These are phyloP conservation scores for Aquilaria sinensis DNA, from an alignment of 345 rosid genomes.

Conservation along the genomic window DNA sequence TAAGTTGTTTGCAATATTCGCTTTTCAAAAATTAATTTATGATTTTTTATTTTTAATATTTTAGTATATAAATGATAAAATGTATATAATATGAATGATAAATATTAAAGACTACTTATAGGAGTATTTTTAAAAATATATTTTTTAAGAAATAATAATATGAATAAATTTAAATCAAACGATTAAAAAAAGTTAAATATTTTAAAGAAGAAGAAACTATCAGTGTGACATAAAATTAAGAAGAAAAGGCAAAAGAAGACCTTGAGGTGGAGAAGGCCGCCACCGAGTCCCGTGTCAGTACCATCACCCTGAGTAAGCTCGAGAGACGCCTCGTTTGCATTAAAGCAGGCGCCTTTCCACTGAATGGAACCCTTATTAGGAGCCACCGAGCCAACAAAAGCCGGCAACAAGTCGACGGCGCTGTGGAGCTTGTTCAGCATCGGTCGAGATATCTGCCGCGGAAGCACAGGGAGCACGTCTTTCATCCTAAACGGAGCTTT, in stretches of 20 bases:
- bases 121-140: no score
- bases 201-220: no score
- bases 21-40: no score
- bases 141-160: no score
- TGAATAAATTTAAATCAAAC: no score
- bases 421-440: conserved; percentile 70
- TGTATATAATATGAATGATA: no score
- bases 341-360: conserved; percentile 96
- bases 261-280: conserved; percentile 77
- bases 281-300: conserved; percentile 52
- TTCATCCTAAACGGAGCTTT: conserved; percentile 65
- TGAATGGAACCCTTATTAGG: conserved; percentile 50
- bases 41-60: no score
- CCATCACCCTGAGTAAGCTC: conserved; percentile 62
- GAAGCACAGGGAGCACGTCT: conserved; percentile 81
- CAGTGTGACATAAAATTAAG: neutral
- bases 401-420: conserved; percentile 84
- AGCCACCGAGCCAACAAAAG: conserved; percentile 67
- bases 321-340: conserved; percentile 68
- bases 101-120: no score
- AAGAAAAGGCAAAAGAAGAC: conserved; percentile 24
- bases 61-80: no score
- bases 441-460: conserved; percentile 90
- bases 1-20: no score
- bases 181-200: no score